A percentile compares a stretch with the other conserved stretches of the same genome.
phyloP scores from a whole-genome alignment of 2,329 filamentous ascomycete species.

The Epichloe amarillans region DNA sequence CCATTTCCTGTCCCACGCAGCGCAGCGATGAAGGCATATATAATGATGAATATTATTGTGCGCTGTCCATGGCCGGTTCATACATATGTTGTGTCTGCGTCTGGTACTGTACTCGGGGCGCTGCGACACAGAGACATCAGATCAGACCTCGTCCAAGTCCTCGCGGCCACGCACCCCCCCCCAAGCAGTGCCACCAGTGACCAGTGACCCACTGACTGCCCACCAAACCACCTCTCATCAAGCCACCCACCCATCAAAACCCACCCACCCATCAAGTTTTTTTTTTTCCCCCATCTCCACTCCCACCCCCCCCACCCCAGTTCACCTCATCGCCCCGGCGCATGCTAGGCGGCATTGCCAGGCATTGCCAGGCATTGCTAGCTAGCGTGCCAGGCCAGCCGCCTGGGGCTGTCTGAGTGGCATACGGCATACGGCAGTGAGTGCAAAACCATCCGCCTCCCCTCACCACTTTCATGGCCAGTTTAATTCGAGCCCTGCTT shows the following conservation, averaged over 20 bases:
- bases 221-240: neutral
- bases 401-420: neutral
- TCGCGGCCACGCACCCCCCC: no score
- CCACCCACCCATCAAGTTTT: neutral
- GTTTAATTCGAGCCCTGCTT: neutral
- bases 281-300: no score
- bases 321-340: neutral
- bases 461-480: neutral
- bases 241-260: no score
- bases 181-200: neutral
- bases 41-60: no score
- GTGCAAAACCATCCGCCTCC: slow-evolving; percentile 6
- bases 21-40: no score
- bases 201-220: no score
- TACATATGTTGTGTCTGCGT: neutral
- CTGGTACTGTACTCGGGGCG: neutral
- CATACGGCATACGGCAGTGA: no score
- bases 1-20: no score
- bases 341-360: neutral
- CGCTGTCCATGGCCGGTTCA: neutral
- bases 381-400: neutral
- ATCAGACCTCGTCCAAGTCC: no score
- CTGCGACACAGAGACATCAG: neutral
- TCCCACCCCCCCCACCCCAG: neutral
- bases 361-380: no score